Conservation (phyloP, 768 basidiomycete genomes). For the Pleurotus citrinopileatus region DNA sequence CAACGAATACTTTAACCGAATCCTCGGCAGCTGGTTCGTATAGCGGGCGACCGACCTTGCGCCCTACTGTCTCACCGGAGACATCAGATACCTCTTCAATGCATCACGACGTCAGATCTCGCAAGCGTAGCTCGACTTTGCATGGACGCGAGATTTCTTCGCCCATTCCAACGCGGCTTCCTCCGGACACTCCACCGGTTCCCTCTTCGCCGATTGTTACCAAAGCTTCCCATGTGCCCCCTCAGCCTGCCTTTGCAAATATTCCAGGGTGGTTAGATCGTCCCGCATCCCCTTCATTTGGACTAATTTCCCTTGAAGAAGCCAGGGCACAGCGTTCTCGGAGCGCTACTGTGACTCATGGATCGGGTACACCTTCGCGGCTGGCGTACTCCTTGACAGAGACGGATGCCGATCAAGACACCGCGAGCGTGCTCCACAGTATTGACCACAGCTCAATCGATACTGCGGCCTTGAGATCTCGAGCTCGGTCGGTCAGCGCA, state of each 20-base stretch:
- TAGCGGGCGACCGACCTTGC: conserved; percentile 27
- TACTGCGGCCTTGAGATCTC: conserved; percentile 26
- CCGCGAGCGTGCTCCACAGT: conserved; percentile 18
- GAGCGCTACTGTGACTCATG: conserved; percentile 37
- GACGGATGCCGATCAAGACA: conserved; percentile 27
- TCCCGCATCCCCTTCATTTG: conserved; percentile 45
- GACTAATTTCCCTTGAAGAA: conserved; percentile 75
- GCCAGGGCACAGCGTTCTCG: conserved; percentile 71
- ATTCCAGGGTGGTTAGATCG: conserved; percentile 54
- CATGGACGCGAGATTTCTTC: conserved; percentile 56
- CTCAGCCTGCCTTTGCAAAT: conserved; percentile 20
- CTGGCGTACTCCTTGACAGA: conserved; percentile 22
- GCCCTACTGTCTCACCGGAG: conserved; percentile 33
- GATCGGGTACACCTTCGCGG: conserved; percentile 23
- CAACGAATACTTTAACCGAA: conserved; percentile 50
- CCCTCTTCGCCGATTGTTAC: conserved; percentile 23
- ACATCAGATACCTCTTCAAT: conserved; percentile 28
- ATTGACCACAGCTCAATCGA: conserved; percentile 21
- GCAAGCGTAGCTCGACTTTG: conserved; percentile 30
- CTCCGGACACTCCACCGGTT: conserved; percentile 16
- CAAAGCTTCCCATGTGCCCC: conserved; percentile 15
- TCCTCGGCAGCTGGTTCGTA: conserved; percentile 23
- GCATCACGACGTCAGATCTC: conserved; percentile 10
- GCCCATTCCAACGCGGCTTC: conserved; percentile 41
- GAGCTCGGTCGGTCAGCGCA: conserved; percentile 62